Evolutionary conservation across 208 protist species (phyloP).

Genomic region (Angomonas deanei): DNA sequence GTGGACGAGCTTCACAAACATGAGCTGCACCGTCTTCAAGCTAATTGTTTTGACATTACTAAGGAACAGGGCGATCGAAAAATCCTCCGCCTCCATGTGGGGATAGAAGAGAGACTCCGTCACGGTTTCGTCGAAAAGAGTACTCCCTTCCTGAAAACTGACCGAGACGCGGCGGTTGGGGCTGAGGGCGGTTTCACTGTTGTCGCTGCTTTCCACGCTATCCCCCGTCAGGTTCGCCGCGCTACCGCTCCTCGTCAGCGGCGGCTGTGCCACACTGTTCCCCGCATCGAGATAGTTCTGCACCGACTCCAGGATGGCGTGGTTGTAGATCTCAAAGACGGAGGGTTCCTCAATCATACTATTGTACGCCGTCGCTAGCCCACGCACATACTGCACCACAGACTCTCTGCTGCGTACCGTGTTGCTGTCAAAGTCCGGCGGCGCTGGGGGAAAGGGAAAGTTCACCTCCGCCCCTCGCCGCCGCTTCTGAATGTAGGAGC

Average conservation of each 20-base stretch:
- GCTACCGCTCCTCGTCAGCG: not conserved
- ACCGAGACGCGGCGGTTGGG: no score
- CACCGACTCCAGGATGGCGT: constrained; percentile 36
- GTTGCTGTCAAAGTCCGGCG: constrained; percentile 78
- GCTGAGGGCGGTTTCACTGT: no score
- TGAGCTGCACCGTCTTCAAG: constrained; percentile 14
- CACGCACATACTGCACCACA: constrained; percentile 61
- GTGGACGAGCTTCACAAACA: constrained; percentile 17
- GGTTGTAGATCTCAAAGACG: constrained; percentile 68
- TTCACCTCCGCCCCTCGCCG: constrained; percentile 2
- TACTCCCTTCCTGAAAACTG: no score
- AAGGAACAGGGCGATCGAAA: constrained; percentile 10
- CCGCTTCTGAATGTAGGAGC: constrained; percentile 23
- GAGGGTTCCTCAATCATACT: constrained; percentile 31
- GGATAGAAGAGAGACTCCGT: not conserved
- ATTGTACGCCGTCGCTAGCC: constrained; percentile 52
- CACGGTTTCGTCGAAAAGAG: not conserved
- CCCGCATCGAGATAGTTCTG: constrained; percentile 3
- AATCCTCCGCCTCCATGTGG: constrained; percentile 5
- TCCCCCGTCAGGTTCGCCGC: not conserved
- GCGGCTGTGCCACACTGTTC: not conserved
- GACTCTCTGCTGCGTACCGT: constrained; percentile 47
- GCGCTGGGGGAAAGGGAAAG: constrained; percentile 36
- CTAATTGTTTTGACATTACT: not conserved
- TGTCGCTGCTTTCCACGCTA: no score